These are phyloP conservation scores for Lodderomyces elongisporus DNA, from an alignment of 1,139 yeast genomes.

Conservation along the genomic window DNA sequence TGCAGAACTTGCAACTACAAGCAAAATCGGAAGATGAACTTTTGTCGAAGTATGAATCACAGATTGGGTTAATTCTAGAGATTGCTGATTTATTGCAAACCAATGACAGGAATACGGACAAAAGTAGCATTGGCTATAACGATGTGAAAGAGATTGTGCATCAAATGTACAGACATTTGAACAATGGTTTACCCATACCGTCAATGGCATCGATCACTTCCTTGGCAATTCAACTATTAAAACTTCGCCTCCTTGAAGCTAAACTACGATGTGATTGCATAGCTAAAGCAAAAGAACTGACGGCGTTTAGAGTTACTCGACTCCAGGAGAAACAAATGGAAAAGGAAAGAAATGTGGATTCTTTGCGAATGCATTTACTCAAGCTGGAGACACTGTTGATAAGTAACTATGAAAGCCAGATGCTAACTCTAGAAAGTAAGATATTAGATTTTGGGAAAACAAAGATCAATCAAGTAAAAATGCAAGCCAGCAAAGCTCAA, in stretches of 20 bases:
- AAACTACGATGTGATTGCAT: conserved; percentile 22
- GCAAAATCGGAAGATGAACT: conserved; percentile 8
- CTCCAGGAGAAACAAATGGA: conserved; percentile 12
- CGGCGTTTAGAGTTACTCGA: conserved; percentile 15
- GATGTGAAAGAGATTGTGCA: conserved; percentile 5
- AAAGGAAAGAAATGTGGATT: conserved; percentile 6
- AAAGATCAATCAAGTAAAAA: conserved; percentile 24
- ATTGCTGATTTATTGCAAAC: conserved; percentile 6
- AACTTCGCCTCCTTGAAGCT: conserved; percentile 29
- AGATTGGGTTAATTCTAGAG: conserved; percentile 27
- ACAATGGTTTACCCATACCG: conserved; percentile 19
- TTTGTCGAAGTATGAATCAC: conserved; percentile 7
- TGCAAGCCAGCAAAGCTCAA: conserved; percentile 25
- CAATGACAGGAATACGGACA: too few relatives aligned
- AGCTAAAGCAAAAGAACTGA: conserved; percentile 15
- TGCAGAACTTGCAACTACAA: conserved; percentile 5
- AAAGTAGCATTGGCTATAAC: not conserved
- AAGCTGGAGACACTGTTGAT: conserved; percentile 12
- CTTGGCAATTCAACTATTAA: conserved; percentile 40
- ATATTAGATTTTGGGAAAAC: conserved; percentile 17
- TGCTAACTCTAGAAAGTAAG: conserved; percentile 3
- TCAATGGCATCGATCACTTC: conserved; percentile 28
- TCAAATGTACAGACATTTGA: conserved; percentile 5
- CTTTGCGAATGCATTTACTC: conserved; percentile 6
- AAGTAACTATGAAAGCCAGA: conserved; percentile 8